A percentile compares a stretch with the other conserved stretches of the same genome.
Conservation (phyloP, 1,139 yeast genomes). For the Taphrina betulina region DNA sequence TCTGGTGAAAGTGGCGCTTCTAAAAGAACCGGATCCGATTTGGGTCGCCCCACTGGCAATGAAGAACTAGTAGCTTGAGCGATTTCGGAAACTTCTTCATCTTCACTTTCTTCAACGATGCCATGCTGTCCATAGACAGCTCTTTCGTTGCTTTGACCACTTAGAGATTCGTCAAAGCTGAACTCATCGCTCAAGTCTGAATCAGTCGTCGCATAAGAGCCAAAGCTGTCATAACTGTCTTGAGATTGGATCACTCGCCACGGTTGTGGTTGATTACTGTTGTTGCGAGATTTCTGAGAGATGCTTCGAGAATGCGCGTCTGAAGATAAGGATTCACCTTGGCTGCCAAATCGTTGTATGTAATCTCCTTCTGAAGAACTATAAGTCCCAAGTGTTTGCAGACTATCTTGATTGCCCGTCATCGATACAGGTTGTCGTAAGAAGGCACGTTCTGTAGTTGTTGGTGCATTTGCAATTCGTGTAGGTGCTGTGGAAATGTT, state of each 20-base stretch:
- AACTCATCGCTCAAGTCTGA: constrained; percentile 26
- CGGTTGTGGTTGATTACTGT: constrained; percentile 26
- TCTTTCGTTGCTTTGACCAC: constrained; percentile 8
- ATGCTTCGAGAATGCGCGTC: constrained; percentile 7
- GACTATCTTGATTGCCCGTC: constrained; percentile 18
- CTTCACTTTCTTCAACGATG: neutral
- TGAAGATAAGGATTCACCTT: constrained; percentile 25
- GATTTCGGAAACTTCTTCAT: constrained; percentile 1
- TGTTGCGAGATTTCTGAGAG: constrained; percentile 8
- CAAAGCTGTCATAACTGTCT: constrained; percentile 26
- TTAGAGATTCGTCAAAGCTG: constrained; percentile 20
- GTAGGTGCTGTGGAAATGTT: neutral
- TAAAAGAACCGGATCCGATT: constrained; percentile 13
- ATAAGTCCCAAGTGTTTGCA: constrained; percentile 30
- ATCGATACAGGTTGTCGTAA: no score
- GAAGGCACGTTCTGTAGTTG: neutral
- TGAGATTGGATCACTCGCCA: constrained; percentile 27
- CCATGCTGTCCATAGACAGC: neutral
- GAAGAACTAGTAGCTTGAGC: neutral
- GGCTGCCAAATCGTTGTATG: constrained; percentile 26
- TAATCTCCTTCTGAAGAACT: constrained; percentile 23
- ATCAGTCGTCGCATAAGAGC: constrained; percentile 28
- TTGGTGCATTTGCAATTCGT: neutral
- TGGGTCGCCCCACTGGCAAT: neutral
- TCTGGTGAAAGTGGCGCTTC: constrained; percentile 26